Evolutionary conservation across 306 rosid species (phyloP).

Genomic region (Malus orientalis): DNA sequence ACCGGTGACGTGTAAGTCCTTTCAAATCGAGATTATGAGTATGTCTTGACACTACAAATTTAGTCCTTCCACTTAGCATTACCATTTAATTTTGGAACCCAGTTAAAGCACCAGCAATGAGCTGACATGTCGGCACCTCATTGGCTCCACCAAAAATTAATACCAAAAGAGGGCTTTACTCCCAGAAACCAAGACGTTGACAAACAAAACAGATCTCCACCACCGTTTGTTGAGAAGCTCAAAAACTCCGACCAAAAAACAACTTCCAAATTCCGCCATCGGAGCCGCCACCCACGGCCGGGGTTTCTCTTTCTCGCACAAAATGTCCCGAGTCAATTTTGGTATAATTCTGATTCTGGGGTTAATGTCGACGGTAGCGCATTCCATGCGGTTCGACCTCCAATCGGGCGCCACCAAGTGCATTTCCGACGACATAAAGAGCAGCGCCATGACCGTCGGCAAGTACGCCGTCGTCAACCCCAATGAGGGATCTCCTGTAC

Average conservation of each 20-base stretch:
- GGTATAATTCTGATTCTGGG: slow-evolving; percentile 22
- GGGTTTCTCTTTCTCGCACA: not conserved
- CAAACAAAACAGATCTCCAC: slow-evolving; percentile 1
- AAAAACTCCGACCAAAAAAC: not conserved
- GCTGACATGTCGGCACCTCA: not conserved
- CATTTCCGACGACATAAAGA: slow-evolving; percentile 68
- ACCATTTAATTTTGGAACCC: too few species aligned
- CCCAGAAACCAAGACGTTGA: not conserved
- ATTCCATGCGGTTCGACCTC: slow-evolving; percentile 66
- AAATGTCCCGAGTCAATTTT: slow-evolving; percentile 29
- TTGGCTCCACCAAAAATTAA: not conserved
- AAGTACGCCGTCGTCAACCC: slow-evolving; percentile 54
- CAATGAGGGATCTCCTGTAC: slow-evolving; percentile 40
- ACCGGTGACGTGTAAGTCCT: too few species aligned
- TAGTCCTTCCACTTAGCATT: too few species aligned
- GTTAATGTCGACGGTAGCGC: slow-evolving; percentile 16
- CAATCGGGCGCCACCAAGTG: slow-evolving; percentile 57
- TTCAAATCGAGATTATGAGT: too few species aligned
- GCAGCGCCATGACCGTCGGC: slow-evolving; percentile 64
- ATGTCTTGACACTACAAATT: too few species aligned
- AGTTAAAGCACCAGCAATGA: not conserved
- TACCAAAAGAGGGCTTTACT: not conserved
- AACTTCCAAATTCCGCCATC: not conserved
- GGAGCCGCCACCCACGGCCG: not conserved
- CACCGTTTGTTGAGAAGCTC: slow-evolving; percentile 1